Percentiles rank a stretch among this genome's conserved stretches.
phyloP scores from a whole-genome alignment of 164 flowering plant genomes.

The Vitis vinifera region ASM3070453v1 NC_081822.1:8639501-8640000 shows the following conservation, averaged over 20 bases:
- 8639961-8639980: slow-evolving; percentile 42
- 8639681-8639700: slow-evolving; percentile 32
- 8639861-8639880: slow-evolving; percentile 41
- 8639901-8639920: slow-evolving; percentile 46
- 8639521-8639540: slow-evolving; percentile 47
- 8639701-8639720: slow-evolving; percentile 61
- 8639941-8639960: slow-evolving; percentile 41
- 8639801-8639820: slow-evolving; percentile 39
- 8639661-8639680: slow-evolving; percentile 20
- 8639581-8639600: slow-evolving; percentile 68
- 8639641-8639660: slow-evolving; percentile 12
- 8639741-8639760: slow-evolving; percentile 42
- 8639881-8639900: slow-evolving; percentile 53
- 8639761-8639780: slow-evolving; percentile 51
- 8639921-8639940: slow-evolving; percentile 41
- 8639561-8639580: slow-evolving; percentile 31
- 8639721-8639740: slow-evolving; percentile 45
- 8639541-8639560: slow-evolving; percentile 61
- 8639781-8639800: slow-evolving; percentile 51
- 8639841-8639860: slow-evolving; percentile 3
- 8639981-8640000: slow-evolving; percentile 34
- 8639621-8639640: slow-evolving; percentile 34
- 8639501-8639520: slow-evolving; percentile 38
- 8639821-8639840: slow-evolving; percentile 24
- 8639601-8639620: slow-evolving; percentile 52